A percentile compares a stretch with the other conserved stretches of the same genome.
Conservation (phyloP, 805 yeast species). For the Suhomyces kilbournensis region DNA sequence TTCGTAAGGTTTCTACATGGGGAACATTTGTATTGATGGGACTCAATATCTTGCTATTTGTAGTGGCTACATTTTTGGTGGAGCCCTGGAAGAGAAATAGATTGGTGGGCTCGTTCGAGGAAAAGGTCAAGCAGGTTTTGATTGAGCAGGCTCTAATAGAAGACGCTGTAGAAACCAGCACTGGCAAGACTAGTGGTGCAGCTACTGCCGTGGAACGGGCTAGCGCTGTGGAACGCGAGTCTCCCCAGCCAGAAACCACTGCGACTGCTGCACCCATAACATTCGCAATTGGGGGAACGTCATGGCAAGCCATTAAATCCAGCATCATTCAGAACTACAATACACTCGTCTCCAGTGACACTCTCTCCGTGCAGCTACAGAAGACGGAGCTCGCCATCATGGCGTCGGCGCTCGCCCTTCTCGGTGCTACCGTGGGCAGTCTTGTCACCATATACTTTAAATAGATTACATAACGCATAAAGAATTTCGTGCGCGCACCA, state of each 20-base stretch:
- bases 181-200: neutral
- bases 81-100: constrained; percentile 94
- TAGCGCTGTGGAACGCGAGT: neutral
- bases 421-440: constrained; percentile 21
- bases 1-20: constrained; percentile 92
- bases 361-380: constrained; percentile 14
- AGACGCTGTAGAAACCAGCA: neutral
- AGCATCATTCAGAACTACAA: constrained; percentile 13
- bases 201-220: neutral
- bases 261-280: neutral
- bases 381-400: constrained; percentile 22
- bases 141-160: constrained; percentile 9
- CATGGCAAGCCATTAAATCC: constrained; percentile 15
- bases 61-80: constrained; percentile 78
- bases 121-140: constrained; percentile 55
- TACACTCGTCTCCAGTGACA: constrained; percentile 12
- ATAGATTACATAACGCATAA: constrained; percentile 2
- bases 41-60: constrained; percentile 70
- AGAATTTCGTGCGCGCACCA: constrained; percentile 2
- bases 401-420: constrained; percentile 9
- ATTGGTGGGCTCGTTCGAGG: constrained; percentile 80
- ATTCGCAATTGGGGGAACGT: neutral
- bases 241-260: neutral
- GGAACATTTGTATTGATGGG: constrained; percentile 93
- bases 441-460: constrained; percentile 15